Percentiles rank a stretch among this genome's conserved stretches.
Conservation (phyloP, 2,329 filamentous ascomycete genomes). For the Phialophora tarda region DNA sequence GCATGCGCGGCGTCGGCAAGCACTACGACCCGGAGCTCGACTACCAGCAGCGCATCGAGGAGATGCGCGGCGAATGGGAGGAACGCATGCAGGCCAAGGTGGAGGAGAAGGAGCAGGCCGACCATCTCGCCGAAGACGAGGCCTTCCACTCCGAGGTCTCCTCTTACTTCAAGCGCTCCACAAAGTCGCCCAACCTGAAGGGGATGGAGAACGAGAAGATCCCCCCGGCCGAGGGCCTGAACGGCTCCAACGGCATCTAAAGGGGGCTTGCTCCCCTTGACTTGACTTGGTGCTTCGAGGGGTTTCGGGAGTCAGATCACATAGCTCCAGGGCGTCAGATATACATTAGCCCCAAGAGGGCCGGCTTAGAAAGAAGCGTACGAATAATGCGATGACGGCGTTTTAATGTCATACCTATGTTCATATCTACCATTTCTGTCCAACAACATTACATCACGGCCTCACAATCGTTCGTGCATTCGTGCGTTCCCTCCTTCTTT, state of each 20-base stretch:
- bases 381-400: too few species aligned
- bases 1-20: conserved; percentile 76
- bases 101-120: conserved; percentile 52
- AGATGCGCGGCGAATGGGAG: conserved; percentile 71
- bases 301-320: too few species aligned
- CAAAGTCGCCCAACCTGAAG: conserved; percentile 36
- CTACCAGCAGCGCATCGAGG: conserved; percentile 81
- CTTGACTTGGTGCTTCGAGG: neutral
- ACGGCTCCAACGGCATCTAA: conserved; percentile 22
- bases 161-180: conserved; percentile 61
- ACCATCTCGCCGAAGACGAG: conserved; percentile 45
- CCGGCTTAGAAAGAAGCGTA: too few species aligned
- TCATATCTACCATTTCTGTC: too few species aligned
- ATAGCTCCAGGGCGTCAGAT: too few species aligned
- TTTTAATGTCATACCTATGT: too few species aligned
- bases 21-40: conserved; percentile 82
- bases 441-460: too few species aligned
- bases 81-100: conserved; percentile 54
- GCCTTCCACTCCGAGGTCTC: conserved; percentile 58
- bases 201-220: conserved; percentile 35
- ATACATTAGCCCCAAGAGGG: too few species aligned
- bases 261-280: neutral
- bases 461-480: too few species aligned
- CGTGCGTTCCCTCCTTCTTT: too few species aligned
- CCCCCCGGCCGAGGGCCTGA: conserved; percentile 24